Evolutionary conservation across 2,329 filamentous ascomycete genomes (phyloP).

Genomic region (Beauveria pseudobassiana): DNA sequence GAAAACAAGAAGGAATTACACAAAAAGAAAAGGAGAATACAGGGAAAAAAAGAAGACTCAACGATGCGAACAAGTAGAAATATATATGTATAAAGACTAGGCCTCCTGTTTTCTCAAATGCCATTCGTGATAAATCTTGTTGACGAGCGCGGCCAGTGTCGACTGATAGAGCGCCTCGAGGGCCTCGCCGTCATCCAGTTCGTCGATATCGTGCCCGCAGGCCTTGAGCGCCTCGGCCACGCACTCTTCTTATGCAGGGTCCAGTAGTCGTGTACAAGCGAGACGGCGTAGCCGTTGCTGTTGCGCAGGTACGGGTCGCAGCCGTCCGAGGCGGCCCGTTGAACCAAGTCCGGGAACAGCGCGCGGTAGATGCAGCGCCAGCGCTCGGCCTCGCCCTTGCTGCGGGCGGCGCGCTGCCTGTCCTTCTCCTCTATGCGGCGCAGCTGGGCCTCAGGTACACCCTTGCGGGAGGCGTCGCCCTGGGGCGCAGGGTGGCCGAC

Average conservation of each 20-base stretch:
- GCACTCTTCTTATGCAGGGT: not conserved
- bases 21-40: not conserved
- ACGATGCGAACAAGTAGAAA: not conserved
- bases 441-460: not conserved
- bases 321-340: not conserved
- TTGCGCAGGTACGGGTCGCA: not conserved
- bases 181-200: slow-evolving; percentile 18
- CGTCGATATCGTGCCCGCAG: slow-evolving; percentile 11
- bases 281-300: not conserved
- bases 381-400: not conserved
- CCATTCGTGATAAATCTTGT: not conserved
- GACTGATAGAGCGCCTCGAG: not conserved
- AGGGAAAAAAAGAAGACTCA: not conserved
- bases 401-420: not conserved
- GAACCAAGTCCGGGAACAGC: not conserved
- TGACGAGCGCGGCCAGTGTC: not conserved
- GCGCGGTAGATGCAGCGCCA: not conserved
- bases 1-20: not conserved
- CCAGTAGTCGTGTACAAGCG: not conserved
- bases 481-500: not conserved
- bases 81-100: not conserved
- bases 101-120: not conserved
- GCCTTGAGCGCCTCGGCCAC: not conserved
- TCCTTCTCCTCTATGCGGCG: not conserved
- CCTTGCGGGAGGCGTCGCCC: not conserved